Evolutionary conservation across 495 filamentous ascomycete genomes (phyloP).

Genomic region (Echria macrotheca): DNA sequence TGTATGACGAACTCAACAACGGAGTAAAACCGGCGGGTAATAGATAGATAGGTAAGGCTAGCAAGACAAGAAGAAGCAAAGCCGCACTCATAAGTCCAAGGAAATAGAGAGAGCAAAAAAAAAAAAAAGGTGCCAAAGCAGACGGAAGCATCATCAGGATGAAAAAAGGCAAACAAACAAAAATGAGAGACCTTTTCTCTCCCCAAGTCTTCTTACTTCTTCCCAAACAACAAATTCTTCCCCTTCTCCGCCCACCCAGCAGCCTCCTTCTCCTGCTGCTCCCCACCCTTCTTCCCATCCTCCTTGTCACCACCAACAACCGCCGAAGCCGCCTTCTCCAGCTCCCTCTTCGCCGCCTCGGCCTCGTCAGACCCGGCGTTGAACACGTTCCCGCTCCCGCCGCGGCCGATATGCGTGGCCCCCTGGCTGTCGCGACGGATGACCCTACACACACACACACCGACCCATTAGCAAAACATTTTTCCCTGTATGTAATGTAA

Average conservation of each 20-base stretch:
- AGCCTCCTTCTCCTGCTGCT: conserved; percentile 27
- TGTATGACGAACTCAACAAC: too few relatives aligned
- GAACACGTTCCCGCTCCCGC: conserved; percentile 54
- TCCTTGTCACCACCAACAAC: too few relatives aligned
- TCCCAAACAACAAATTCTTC: conserved; percentile 48
- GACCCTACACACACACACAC: conserved; percentile 25
- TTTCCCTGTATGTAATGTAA: conserved; percentile 6
- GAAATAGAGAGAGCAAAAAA: too few relatives aligned
- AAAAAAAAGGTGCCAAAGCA: too few relatives aligned
- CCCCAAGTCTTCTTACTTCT: conserved; percentile 34
- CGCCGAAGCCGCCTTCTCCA: conserved; percentile 30
- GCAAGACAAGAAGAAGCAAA: too few relatives aligned
- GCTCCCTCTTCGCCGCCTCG: conserved; percentile 30
- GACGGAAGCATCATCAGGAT: too few relatives aligned
- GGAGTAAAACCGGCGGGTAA: too few relatives aligned
- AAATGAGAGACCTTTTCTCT: too few relatives aligned
- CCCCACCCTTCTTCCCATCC: conserved; percentile 27
- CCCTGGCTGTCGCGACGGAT: conserved; percentile 33
- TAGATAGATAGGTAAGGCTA: too few relatives aligned
- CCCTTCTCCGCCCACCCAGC: conserved; percentile 48
- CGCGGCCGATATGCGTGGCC: conserved; percentile 45
- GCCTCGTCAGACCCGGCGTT: conserved; percentile 26
- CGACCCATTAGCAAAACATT: conserved; percentile 5
- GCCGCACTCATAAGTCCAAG: too few relatives aligned
- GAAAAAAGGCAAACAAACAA: too few relatives aligned